phyloP scores from a whole-genome alignment of 2,329 filamentous ascomycete species.

The Colletotrichum sp. region DNA sequence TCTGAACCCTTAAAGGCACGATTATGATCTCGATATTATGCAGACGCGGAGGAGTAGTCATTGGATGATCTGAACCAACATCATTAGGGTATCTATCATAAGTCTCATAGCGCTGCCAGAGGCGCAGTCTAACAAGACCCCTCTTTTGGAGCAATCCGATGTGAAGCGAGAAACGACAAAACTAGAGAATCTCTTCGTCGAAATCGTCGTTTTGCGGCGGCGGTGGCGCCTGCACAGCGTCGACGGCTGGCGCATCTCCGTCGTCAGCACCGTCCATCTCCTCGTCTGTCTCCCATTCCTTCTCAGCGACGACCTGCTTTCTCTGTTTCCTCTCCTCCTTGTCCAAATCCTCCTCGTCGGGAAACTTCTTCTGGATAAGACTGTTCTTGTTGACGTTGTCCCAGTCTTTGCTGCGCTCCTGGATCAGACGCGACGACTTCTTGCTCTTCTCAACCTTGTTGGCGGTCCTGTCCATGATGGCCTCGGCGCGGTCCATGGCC shows the following conservation, averaged over 20 bases:
- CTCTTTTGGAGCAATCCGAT: background rate
- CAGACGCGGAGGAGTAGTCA: background rate
- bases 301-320: conserved; percentile 23
- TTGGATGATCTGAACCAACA: background rate
- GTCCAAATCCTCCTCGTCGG: conserved; percentile 27
- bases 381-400: conserved; percentile 59
- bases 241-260: background rate
- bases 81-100: conserved; percentile 22
- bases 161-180: background rate
- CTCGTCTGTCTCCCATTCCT: conserved; percentile 37
- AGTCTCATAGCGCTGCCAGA: conserved; percentile 17
- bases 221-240: background rate
- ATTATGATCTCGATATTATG: background rate
- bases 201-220: conserved; percentile 7
- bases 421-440: conserved; percentile 49
- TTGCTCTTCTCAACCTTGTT: conserved; percentile 62
- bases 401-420: conserved; percentile 59
- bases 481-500: conserved; percentile 63
- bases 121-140: background rate
- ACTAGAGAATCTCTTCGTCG: conserved; percentile 22
- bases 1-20: background rate
- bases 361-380: conserved; percentile 4
- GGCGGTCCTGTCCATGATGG: conserved; percentile 63
- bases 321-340: conserved; percentile 23
- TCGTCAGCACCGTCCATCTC: conserved; percentile 35